Evolutionary conservation across 1,284 basidiomycete genomes (phyloP).

Genomic region (Ceratobasidium sp.): DNA sequence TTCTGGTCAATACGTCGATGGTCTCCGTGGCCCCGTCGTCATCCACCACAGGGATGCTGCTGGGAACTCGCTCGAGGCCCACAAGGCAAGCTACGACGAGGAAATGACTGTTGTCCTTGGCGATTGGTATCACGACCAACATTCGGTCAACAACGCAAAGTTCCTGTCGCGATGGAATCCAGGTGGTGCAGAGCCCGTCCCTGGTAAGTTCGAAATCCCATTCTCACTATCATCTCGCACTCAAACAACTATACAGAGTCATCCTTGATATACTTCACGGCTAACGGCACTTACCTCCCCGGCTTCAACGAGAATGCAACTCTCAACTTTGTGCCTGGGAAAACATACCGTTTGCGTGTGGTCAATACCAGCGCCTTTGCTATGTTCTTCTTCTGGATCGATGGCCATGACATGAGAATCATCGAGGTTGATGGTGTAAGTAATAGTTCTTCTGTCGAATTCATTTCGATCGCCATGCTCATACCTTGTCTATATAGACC

Average conservation of each 20-base stretch:
- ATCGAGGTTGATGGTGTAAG: slow-evolving; percentile 89
- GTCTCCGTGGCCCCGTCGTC: slow-evolving; percentile 80
- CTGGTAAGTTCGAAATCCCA: slow-evolving; percentile 59
- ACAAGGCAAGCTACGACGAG: slow-evolving; percentile 74
- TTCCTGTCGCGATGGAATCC: slow-evolving; percentile 77
- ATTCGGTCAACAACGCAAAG: slow-evolving; percentile 67
- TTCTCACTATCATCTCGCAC: slow-evolving; percentile 10
- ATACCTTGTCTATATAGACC: slow-evolving; percentile 59
- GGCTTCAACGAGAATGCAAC: slow-evolving; percentile 77
- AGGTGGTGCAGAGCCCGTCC: slow-evolving; percentile 87
- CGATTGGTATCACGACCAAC: slow-evolving; percentile 88
- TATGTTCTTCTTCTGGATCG: slow-evolving; percentile 88
- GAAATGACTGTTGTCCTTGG: slow-evolving; percentile 88
- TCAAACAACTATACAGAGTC: slow-evolving; percentile 64
- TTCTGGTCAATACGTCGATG: slow-evolving; percentile 88
- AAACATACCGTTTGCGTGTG: slow-evolving; percentile 77
- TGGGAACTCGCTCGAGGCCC: slow-evolving; percentile 32
- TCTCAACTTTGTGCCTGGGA: slow-evolving; percentile 82
- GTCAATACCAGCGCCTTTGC: slow-evolving; percentile 79
- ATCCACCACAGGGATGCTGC: slow-evolving; percentile 65
- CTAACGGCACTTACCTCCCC: slow-evolving; percentile 75
- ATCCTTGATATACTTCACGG: slow-evolving; percentile 84
- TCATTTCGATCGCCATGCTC: background rate
- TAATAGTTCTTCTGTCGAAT: slow-evolving; percentile 42
- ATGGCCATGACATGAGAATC: slow-evolving; percentile 90